phyloP scores from a whole-genome alignment of 2,329 filamentous ascomycete species.

The Biscogniauxia sp. region DNA sequence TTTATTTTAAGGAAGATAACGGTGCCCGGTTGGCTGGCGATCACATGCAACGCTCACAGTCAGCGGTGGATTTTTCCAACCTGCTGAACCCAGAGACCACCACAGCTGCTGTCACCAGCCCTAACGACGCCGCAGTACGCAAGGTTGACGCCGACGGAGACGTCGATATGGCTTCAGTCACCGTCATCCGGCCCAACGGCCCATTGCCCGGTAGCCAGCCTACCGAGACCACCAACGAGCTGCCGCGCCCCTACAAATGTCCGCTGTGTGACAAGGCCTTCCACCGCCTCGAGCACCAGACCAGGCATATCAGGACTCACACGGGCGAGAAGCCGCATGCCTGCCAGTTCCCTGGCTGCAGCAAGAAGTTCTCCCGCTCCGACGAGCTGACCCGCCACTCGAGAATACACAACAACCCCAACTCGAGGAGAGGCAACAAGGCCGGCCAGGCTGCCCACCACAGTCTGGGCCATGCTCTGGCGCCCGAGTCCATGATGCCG shows the following conservation, averaged over 20 bases:
- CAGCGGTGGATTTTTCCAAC: conserved; percentile 72
- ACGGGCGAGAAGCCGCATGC: conserved; percentile 98
- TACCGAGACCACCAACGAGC: conserved; percentile 62
- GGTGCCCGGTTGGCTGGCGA: conserved; percentile 38
- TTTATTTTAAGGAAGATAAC: conserved; percentile 1
- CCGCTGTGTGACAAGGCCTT: conserved; percentile 98
- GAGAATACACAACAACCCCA: conserved; percentile 98
- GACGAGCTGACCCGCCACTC: conserved; percentile 97
- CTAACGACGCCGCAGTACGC: conserved; percentile 29
- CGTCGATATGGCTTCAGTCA: conserved; percentile 54
- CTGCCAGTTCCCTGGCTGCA: conserved; percentile 92
- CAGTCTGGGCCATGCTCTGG: conserved; percentile 44
- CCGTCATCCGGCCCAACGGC: conserved; percentile 60
- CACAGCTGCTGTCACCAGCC: conserved; percentile 29
- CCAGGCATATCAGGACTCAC: conserved; percentile 88
- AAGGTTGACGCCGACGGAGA: conserved; percentile 33
- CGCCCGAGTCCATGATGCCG: conserved; percentile 67
- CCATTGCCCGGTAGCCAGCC: conserved; percentile 60
- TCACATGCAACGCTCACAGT: conserved; percentile 75
- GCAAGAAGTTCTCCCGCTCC: conserved; percentile 93
- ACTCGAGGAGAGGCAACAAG: conserved; percentile 92
- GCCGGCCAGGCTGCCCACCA: conserved; percentile 49
- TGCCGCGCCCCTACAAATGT: conserved; percentile 97
- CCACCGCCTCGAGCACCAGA: conserved; percentile 94
- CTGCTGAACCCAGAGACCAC: conserved; percentile 64